Percentiles rank a stretch among this genome's conserved stretches.
Evolutionary conservation across 192 early-diverging fungal genomes (phyloP).

Genomic region (Coemansia sp.): DNA sequence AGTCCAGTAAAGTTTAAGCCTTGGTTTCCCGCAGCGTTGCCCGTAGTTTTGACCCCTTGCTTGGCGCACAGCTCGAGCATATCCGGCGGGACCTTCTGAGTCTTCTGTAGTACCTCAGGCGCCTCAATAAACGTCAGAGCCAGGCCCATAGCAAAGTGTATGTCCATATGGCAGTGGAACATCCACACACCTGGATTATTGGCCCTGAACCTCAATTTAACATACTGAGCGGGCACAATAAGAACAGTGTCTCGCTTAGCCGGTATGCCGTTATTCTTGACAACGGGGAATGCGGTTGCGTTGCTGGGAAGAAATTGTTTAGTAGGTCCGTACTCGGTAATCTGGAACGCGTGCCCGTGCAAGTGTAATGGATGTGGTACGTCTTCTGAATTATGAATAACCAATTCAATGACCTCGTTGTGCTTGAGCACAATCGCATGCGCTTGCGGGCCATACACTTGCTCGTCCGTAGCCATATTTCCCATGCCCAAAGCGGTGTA

Average conservation of each 20-base stretch:
- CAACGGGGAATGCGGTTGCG: conserved; percentile 17
- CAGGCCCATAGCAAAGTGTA: conserved; percentile 66
- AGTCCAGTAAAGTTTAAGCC: conserved; percentile 64
- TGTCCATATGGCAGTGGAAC: conserved; percentile 72
- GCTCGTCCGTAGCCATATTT: conserved; percentile 45
- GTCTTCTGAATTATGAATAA: conserved; percentile 67
- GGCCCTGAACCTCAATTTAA: conserved; percentile 67
- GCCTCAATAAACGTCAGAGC: conserved; percentile 71
- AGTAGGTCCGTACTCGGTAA: conserved; percentile 57
- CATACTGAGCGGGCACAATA: conserved; percentile 57
- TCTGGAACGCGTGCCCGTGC: conserved; percentile 83
- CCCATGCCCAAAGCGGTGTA: conserved; percentile 66
- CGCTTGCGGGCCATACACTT: conserved; percentile 65
- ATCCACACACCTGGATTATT: conserved; percentile 84
- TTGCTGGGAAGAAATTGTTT: conserved; percentile 39
- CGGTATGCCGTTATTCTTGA: conserved; percentile 9
- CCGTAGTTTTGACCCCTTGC: conserved; percentile 57
- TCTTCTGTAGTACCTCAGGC: conserved; percentile 59
- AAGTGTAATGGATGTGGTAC: conserved; percentile 74
- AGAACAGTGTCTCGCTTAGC: conserved; percentile 66
- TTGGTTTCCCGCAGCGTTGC: conserved; percentile 74
- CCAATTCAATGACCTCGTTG: conserved; percentile 63
- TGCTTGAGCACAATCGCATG: conserved; percentile 63
- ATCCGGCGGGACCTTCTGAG: conserved; percentile 50
- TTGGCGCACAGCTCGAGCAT: conserved; percentile 60